phyloP scores from a whole-genome alignment of 306 rosid genomes.

The Canavalia gladiata region DNA sequence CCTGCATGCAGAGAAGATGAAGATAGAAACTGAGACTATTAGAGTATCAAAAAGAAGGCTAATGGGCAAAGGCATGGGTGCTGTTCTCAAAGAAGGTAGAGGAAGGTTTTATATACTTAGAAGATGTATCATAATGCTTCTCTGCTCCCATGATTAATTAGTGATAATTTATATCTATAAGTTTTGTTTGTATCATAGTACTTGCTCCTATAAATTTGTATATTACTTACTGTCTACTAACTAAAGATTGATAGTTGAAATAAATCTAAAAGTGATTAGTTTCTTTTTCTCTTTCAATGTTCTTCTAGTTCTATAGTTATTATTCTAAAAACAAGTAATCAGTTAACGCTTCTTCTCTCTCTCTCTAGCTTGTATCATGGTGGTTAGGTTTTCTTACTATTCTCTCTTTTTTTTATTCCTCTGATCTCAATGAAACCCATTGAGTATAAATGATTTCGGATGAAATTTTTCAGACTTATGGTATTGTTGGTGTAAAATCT shows the following conservation, averaged over 20 bases:
- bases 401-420: not conserved
- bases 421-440: constrained; percentile 15
- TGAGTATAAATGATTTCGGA: constrained; percentile 9
- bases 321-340: constrained; percentile 12
- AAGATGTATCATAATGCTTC: constrained; percentile 62
- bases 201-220: constrained; percentile 10
- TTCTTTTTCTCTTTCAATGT: not conserved
- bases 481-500: not conserved
- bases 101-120: constrained; percentile 67
- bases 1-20: constrained; percentile 46
- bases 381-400: constrained; percentile 21
- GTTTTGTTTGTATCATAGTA: constrained; percentile 9
- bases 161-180: not conserved
- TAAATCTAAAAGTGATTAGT: constrained; percentile 5
- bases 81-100: constrained; percentile 62
- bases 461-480: not conserved
- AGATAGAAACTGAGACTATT: constrained; percentile 47
- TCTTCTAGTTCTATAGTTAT: not conserved
- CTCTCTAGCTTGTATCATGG: not conserved
- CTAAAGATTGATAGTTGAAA: constrained; percentile 23
- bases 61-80: constrained; percentile 57
- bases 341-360: not conserved
- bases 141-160: constrained; percentile 53
- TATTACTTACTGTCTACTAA: constrained; percentile 32
- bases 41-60: constrained; percentile 58